Base-by-base conservation (phyloP, 202 grass and related monocot species). In the Bolboschoenoplectus hybrid region DNA sequence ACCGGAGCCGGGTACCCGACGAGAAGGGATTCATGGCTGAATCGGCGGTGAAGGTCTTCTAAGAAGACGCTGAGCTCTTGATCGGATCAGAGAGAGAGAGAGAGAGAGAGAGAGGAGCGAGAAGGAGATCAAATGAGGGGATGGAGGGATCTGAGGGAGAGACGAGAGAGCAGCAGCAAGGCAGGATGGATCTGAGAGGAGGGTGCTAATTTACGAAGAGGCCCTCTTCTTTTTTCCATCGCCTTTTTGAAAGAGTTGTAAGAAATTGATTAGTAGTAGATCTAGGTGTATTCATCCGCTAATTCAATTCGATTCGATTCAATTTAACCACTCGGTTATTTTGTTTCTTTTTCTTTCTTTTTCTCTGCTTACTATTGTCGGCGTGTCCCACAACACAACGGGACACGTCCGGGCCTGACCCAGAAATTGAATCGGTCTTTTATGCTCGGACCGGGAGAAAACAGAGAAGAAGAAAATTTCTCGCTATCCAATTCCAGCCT, bases 21-120 rank as follows among this genome's bases (percentile, higher is more conserved):
- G 97, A 99, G 92, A 97, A 99, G 88, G 97, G 97, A 85, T 97
- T 99, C 87, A 99, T 94, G 77, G 97, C 68, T 80, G 91, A 85
- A 89, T 92, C 91, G 88, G 86, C 68, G 78, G 88, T 49, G 83
- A 89, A 80, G 57, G 84, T 83, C 88, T 86, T 86, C 85, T 85
- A 87, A 77, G 85, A 88, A 77, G 82, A 84, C 78, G 86, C 79
- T 64, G 83, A 86, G 80, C 82, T 36, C 47, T 85, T 82, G 83
- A 82, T 85, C 81, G 35, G 40, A 81, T 40, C 87, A 43, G 61
- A 11, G 35, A 46, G 88, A 36, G 40, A 75, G 58, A 45, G 80
- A 38, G 40, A 81, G 71, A 57, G 13, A 89, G 90, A 81, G 52
- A 45, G 62, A 36, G 50, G 86, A 44, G 71, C 81, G 62, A 52